Percentiles rank a stretch among this genome's conserved stretches.
phyloP scores from a whole-genome alignment of 2,329 filamentous ascomycete species.

The Nakataea oryzae region DNA sequence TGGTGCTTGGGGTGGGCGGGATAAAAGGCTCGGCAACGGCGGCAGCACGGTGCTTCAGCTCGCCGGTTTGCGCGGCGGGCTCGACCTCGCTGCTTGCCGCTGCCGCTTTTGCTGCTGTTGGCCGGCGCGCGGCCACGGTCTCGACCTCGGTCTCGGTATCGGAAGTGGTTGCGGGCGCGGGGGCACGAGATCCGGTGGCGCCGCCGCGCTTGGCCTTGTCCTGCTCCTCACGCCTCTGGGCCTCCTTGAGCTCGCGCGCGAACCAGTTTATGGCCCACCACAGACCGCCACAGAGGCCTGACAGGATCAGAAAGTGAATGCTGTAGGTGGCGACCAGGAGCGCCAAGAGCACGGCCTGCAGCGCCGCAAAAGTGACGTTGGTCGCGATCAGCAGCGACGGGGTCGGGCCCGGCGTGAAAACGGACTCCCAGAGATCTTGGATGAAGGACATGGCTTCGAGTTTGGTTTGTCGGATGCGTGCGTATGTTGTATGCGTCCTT shows the following conservation, averaged over 20 bases:
- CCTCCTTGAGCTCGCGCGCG: slow-evolving; percentile 49
- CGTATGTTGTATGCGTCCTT: not conserved
- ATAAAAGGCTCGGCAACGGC: slow-evolving; percentile 26
- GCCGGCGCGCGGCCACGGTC: slow-evolving; percentile 13
- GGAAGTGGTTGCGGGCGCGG: slow-evolving; percentile 22
- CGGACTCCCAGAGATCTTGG: slow-evolving; percentile 74
- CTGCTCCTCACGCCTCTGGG: slow-evolving; percentile 31
- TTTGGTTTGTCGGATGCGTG: not conserved
- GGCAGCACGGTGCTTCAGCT: slow-evolving; percentile 37
- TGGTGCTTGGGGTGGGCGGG: slow-evolving; percentile 27
- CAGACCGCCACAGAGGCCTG: slow-evolving; percentile 65
- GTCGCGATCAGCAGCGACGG: slow-evolving; percentile 81
- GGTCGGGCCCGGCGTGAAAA: slow-evolving; percentile 88
- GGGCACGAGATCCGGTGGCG: slow-evolving; percentile 18
- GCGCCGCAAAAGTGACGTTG: slow-evolving; percentile 76
- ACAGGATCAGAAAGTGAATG: slow-evolving; percentile 80
- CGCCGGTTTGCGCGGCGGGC: slow-evolving; percentile 26
- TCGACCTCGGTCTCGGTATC: slow-evolving; percentile 44
- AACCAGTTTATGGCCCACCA: slow-evolving; percentile 99
- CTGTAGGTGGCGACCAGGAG: slow-evolving; percentile 77
- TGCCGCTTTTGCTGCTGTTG: slow-evolving; percentile 7
- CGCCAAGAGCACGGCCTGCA: slow-evolving; percentile 67
- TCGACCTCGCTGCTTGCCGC: slow-evolving; percentile 27
- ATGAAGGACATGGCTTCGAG: slow-evolving; percentile 49
- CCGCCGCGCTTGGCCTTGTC: slow-evolving; percentile 23